Percentiles rank a stretch among this genome's conserved stretches.
Evolutionary conservation across 331 rosid species (phyloP).

Genomic region (Telfairia occidentalis): DNA sequence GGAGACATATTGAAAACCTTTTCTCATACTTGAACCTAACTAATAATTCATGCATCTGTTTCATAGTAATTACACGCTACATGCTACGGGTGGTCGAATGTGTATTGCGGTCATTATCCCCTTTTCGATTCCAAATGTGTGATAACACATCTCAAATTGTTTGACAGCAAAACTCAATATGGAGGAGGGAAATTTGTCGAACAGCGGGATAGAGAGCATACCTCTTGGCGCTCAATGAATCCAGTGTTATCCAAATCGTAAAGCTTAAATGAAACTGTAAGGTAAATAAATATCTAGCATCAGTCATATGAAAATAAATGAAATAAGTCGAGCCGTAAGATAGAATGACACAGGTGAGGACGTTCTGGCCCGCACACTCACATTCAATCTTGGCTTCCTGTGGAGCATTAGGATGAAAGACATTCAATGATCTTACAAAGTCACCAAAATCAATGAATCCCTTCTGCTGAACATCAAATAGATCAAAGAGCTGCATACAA

Average conservation of each 20-base stretch:
- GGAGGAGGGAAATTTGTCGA: neutral
- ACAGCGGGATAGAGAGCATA: conserved; percentile 16
- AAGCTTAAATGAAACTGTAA: conserved; percentile 76
- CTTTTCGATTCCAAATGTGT: neutral
- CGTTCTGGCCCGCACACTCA: conserved; percentile 24
- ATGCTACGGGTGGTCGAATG: neutral
- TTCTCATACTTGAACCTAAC: neutral
- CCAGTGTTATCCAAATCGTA: conserved; percentile 76
- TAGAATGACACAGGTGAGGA: neutral
- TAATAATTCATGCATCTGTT: neutral
- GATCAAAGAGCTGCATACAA: conserved; percentile 58
- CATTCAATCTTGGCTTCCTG: conserved; percentile 73
- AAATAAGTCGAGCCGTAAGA: neutral
- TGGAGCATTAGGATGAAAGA: conserved; percentile 73
- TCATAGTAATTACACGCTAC: too few species aligned
- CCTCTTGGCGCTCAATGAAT: conserved; percentile 84
- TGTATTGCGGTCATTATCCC: neutral
- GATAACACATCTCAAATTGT: neutral
- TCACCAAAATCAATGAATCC: conserved; percentile 83
- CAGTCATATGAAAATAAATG: neutral
- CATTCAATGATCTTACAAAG: conserved; percentile 83
- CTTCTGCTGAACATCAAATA: conserved; percentile 64
- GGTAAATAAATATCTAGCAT: neutral
- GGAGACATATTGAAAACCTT: neutral
- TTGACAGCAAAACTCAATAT: neutral